Evolutionary conservation across 2,329 filamentous ascomycete genomes (phyloP), one percentile per base, ranked within the genome.

Genomic region (Trichothecium sympodiale): DNA sequence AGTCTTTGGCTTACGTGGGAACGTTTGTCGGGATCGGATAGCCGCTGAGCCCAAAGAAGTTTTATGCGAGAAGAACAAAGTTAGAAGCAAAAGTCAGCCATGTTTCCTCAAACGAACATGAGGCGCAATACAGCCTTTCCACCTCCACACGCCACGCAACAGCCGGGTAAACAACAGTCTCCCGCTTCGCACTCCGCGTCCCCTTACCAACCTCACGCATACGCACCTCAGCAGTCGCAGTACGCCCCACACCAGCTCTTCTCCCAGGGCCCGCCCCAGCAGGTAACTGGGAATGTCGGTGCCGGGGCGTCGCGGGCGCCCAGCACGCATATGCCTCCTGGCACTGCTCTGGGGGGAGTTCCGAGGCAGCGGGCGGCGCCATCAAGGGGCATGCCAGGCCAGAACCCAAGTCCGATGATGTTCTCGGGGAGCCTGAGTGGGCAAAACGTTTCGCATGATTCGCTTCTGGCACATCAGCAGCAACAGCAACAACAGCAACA

Each of bases 101-200:
- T 10, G 20, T 74, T 72, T 44, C 59, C 67, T 37, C 66, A 69
- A 55, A 61, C 65, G 48, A 54, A 56, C 51, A 46, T 72, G 41
- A 60, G 70, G 54, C 68, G 70, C 40, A 56, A 52, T 37, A 40
- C 46, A 38, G 55, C 49, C 43, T 71, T 63, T 44, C 60, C 60
- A 48, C 58, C 64, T 37, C 57, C 62, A 26, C 67, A 70, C 47
- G 58, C 65, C 40, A 65, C 62, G 44, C 20, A 25, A 10, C 65
- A 67, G 46, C 60, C 63, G 44, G 72, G 66, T 50, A 74, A 75
- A 51, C 20, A 25, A 25, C 66, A 69, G 41, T 70, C 71, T 18
- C 66, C 71, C 28, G 65, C 67, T 16, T 62, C 69, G 43, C 69
- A 71, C 43, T 62, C 69, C 47, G 65, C 68, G 40, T 65, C 70